Conservation (phyloP, 2,329 filamentous ascomycete species). For the Epichloe amarillans region DNA sequence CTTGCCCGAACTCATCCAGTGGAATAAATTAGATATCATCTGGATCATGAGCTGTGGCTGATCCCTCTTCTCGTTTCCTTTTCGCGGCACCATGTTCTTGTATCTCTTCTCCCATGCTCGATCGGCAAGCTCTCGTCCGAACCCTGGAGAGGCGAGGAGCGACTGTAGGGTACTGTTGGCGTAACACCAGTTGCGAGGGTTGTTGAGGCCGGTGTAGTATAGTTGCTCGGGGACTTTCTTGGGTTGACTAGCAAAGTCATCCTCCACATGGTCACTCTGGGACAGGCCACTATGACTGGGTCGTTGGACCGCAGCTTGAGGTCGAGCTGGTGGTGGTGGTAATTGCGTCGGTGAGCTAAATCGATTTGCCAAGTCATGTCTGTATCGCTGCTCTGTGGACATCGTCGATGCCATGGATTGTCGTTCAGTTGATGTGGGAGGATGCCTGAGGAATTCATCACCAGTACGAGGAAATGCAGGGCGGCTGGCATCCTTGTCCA, state of each 20-base stretch:
- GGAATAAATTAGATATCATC: constrained; percentile 44
- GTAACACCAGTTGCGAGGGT: constrained; percentile 77
- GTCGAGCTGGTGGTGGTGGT: constrained; percentile 47
- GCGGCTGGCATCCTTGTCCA: constrained; percentile 50
- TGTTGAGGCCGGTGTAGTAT: constrained; percentile 54
- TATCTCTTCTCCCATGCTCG: constrained; percentile 47
- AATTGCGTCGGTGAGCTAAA: constrained; percentile 33
- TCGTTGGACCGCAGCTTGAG: constrained; percentile 53
- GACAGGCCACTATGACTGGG: constrained; percentile 69
- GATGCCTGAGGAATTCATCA: constrained; percentile 77
- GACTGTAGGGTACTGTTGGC: constrained; percentile 86
- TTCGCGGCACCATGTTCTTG: constrained; percentile 46
- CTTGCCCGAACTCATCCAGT: constrained; percentile 40
- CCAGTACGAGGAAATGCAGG: constrained; percentile 52
- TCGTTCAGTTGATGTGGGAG: constrained; percentile 49
- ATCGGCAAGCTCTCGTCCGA: constrained; percentile 52
- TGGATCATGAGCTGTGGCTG: constrained; percentile 46
- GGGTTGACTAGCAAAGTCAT: constrained; percentile 21
- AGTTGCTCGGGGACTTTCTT: constrained; percentile 26
- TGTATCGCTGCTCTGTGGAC: constrained; percentile 11
- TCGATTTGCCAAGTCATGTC: constrained; percentile 18
- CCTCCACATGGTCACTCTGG: constrained; percentile 23
- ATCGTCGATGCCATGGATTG: constrained; percentile 44
- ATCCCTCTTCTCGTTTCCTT: constrained; percentile 39
- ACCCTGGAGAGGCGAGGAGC: constrained; percentile 57